Evolutionary conservation across 495 filamentous ascomycete genomes (phyloP), one percentile per base, ranked within the genome.

Genomic region (Penicillium macrosclerotiorum): DNA sequence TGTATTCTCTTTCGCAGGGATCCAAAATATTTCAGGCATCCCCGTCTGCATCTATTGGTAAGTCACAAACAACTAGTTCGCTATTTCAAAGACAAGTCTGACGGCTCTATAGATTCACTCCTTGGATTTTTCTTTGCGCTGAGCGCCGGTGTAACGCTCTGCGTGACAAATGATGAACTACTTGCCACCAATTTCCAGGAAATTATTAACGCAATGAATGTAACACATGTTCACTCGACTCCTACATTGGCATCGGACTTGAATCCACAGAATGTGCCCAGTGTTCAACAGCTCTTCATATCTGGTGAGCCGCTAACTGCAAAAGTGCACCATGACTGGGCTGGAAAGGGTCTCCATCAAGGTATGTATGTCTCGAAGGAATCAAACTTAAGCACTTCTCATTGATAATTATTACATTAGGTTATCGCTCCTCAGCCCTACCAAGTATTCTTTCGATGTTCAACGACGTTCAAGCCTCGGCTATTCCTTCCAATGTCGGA

Each of bases 71-170:
- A 1, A 12, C 2, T 20, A 3, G 8, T 23, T 4, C 6, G 16
- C 7, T 20, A 19, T 12, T 12, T 13, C n/a, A n/a, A n/a, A 6
- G 5, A 16, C 3, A 17, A 4, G 39, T n/a, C 49, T 63, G 26
- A 55, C 31, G 11, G 12, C 5, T 5, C 6, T 19, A 8, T 37
- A 73, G 82, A 88, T 13, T 89, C 85, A 1, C 83, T 92, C 1
- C 89, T 89, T 51, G 88, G 90, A 49, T 84, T 89, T 12, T 89
- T 91, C 54, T 89, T 86, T 47, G 64, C 88, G 8, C 90, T 85
- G 87, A 74, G 74, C 17, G 72, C 72, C 25, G 85, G 85, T n/a
- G 83, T 88, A 65, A 82, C 80, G 47, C 68, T 92, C 17, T 90
- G 83, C 56, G 79, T 85, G 4, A 81, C 76, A 8, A 74, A 75